Evolutionary conservation across 1,284 basidiomycete genomes (phyloP).

Genomic region (Sanghuangporus sanghuang): DNA sequence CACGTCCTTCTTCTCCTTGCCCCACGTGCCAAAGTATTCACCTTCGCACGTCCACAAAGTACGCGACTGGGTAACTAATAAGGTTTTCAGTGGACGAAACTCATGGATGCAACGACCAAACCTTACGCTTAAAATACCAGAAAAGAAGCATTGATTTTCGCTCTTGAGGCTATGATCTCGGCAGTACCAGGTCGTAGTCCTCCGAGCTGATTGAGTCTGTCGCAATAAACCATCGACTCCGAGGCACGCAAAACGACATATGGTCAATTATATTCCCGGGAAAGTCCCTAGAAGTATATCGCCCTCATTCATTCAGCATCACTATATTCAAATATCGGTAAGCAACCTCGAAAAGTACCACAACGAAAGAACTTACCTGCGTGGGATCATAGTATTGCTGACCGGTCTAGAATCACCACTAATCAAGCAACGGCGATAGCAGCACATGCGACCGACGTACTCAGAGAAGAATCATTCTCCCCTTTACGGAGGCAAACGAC

Average conservation of each 20-base stretch:
- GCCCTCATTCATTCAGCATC: constrained; percentile 41
- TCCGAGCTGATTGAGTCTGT: constrained; percentile 24
- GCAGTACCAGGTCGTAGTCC: not conserved
- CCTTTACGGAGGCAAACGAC: constrained; percentile 32
- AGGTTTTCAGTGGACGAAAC: not conserved
- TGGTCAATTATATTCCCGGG: constrained; percentile 40
- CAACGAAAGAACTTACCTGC: constrained; percentile 26
- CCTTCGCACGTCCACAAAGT: constrained; percentile 21
- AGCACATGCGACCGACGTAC: constrained; percentile 23
- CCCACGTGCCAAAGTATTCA: not conserved
- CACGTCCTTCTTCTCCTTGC: not conserved
- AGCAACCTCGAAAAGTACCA: not conserved
- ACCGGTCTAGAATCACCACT: constrained; percentile 28
- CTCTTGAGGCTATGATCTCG: not conserved
- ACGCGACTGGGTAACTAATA: constrained; percentile 28
- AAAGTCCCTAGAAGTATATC: constrained; percentile 27
- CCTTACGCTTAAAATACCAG: constrained; percentile 12
- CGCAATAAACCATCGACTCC: constrained; percentile 34
- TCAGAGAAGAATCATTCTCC: constrained; percentile 2
- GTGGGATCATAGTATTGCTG: constrained; percentile 31
- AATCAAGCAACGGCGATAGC: constrained; percentile 32
- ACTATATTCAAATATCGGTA: constrained; percentile 20
- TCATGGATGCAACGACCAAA: not conserved
- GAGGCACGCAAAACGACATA: constrained; percentile 37
- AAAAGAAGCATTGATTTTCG: not conserved